Conservation (phyloP, 73 alveolate genomes). For the Paramecium sonneborni region DNA sequence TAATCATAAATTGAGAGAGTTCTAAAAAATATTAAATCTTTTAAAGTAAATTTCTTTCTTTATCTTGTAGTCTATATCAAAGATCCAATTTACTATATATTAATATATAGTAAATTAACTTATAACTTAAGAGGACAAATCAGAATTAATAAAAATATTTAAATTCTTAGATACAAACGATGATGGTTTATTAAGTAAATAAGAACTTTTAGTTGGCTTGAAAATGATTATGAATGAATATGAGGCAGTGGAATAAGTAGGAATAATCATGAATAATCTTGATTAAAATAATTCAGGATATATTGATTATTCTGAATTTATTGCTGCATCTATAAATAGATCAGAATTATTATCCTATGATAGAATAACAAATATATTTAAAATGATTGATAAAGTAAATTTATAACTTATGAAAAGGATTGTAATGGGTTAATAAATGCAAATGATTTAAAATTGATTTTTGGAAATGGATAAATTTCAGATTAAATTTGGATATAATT, state of each 20-base stretch:
- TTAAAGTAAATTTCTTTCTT: background rate
- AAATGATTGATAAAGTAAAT: slow-evolving; percentile 39
- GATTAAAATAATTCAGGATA: slow-evolving; percentile 70
- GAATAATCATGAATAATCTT: slow-evolving; percentile 54
- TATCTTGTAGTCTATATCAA: background rate
- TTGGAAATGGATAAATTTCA: slow-evolving; percentile 60
- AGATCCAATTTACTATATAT: background rate
- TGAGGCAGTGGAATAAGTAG: slow-evolving; percentile 62
- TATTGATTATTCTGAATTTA: slow-evolving; percentile 75
- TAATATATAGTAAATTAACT: background rate
- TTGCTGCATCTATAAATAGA: slow-evolving; percentile 70
- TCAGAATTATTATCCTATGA: slow-evolving; percentile 49
- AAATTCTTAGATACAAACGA: slow-evolving; percentile 61
- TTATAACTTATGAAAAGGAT: slow-evolving; percentile 44
- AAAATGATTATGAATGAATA: slow-evolving; percentile 38
- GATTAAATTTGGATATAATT: slow-evolving; percentile 62
- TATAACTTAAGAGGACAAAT: background rate
- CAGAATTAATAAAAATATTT: slow-evolving; percentile 1
- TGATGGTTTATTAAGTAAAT: slow-evolving; percentile 70
- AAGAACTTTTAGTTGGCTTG: slow-evolving; percentile 67
- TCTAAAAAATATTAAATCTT: background rate
- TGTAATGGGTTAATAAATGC: slow-evolving; percentile 77
- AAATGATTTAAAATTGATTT: slow-evolving; percentile 74
- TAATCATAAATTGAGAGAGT: background rate
- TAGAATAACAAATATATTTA: slow-evolving; percentile 62